Conservation (phyloP, 1,284 basidiomycete genomes). For the Leccinum cinnamomeum region DNA sequence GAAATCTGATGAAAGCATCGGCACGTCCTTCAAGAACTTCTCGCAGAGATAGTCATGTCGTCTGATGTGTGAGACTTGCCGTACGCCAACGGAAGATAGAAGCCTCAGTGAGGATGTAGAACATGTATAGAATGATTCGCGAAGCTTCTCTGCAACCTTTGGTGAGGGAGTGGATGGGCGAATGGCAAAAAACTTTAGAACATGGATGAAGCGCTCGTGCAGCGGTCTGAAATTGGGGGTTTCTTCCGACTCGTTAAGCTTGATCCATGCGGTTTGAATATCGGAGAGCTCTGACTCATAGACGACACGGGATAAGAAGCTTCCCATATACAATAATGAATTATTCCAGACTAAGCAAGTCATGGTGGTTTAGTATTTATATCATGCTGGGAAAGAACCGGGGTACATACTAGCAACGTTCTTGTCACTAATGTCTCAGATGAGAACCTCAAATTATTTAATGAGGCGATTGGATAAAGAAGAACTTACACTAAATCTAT, state of each 20-base stretch:
- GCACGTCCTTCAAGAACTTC: too few relatives aligned
- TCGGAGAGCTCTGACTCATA: constrained; percentile 82
- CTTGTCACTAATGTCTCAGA: constrained; percentile 52
- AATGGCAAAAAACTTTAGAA: constrained; percentile 87
- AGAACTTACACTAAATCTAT: constrained; percentile 77
- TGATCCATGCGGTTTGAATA: constrained; percentile 50
- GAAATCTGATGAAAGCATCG: too few relatives aligned
- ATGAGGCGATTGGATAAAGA: not conserved
- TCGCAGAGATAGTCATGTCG: too few relatives aligned
- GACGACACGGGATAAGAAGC: constrained; percentile 75
- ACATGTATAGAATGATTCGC: too few relatives aligned
- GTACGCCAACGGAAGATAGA: too few relatives aligned
- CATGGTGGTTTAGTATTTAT: not conserved
- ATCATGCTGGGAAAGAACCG: not conserved
- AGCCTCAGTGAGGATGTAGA: too few relatives aligned
- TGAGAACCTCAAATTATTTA: not conserved
- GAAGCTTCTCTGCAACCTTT: too few relatives aligned
- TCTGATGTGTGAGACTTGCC: too few relatives aligned
- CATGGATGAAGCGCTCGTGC: constrained; percentile 66
- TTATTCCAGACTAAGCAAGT: constrained; percentile 68
- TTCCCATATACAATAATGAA: constrained; percentile 82
- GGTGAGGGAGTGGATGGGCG: constrained; percentile 73
- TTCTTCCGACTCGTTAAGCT: not conserved
- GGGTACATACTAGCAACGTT: constrained; percentile 60
- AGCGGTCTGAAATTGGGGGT: constrained; percentile 37